Base-by-base conservation (phyloP, 2,329 filamentous ascomycete species). In the Colletotrichum scovillei region DNA sequence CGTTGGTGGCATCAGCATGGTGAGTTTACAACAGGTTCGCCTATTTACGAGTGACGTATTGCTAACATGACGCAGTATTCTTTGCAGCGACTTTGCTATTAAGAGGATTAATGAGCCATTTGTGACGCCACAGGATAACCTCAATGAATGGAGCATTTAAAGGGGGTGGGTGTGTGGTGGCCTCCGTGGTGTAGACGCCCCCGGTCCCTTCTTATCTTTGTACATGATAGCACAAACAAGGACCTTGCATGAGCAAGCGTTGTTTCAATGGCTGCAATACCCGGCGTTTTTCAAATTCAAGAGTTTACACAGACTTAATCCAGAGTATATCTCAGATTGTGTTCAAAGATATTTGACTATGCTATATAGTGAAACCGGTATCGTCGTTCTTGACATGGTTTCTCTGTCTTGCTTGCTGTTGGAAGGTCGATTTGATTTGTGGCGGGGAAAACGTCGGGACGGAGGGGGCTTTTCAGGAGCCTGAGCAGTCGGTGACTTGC, bases 71-170 rank as follows among this genome's bases (percentile, higher is more conserved):
- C 59, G 32, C 77, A 97, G 95, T 86, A 95, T 98, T 67, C 86
- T 99, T 24, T 99, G 97, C 82, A 95, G 95, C 80, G 97, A 99
- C 76, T 91, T 97, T 84, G 97, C 96, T 3, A 97, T 99, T 79
- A 97, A 95, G 85, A 90, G 94, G 79, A 94, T 99, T 72, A 95
- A 98, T 78, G 95, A 98, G 84, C 95, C 97, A 0, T 98, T 99
- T 80, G 90, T 98, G 69, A 90, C 88, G 46, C 85, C 88, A 5
- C 88, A 88, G 26, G 96, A 98, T 78, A 89, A 95, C 80, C 86
- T 86, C 75, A 90, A 92, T 69, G 95, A 97, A 79, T 99, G 97
- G 97, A 92, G 90, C 64, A 82, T 93, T 74, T 93, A 83, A 83
- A 28, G 26, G 16, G 60, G n/a, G 32, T 35, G 57, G 46, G 12